These are phyloP conservation scores for Linnemannia hyalina DNA, from an alignment of 192 early-diverging fungal genomes.

Conservation along the genomic window DNA sequence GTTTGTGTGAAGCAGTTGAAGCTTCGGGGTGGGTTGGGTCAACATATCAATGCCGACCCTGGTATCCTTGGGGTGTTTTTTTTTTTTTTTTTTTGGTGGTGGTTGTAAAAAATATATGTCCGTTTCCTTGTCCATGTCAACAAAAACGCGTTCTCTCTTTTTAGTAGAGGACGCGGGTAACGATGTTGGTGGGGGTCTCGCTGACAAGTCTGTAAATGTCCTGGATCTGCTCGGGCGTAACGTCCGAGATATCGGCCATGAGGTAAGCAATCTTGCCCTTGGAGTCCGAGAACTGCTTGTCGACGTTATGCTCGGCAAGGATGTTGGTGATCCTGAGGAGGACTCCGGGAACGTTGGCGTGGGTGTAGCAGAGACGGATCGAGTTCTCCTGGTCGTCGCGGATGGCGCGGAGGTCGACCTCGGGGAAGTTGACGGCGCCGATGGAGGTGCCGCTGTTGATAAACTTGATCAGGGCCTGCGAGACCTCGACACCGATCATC, in stretches of 20 bases:
- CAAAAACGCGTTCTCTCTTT: neutral
- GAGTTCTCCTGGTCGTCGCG: constrained; percentile 71
- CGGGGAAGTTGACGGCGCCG: constrained; percentile 97
- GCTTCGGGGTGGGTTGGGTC: neutral
- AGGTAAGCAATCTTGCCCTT: constrained; percentile 95
- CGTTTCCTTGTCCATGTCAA: neutral
- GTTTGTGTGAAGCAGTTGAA: constrained; percentile 1
- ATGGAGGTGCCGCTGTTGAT: constrained; percentile 91
- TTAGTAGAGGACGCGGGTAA: constrained; percentile 83
- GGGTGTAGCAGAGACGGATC: constrained; percentile 92
- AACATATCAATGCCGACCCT: neutral
- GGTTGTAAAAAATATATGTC: neutral
- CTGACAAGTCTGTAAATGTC: constrained; percentile 75
- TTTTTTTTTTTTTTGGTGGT: neutral
- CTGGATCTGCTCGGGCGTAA: constrained; percentile 75
- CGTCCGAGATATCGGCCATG: constrained; percentile 95
- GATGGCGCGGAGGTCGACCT: constrained; percentile 91
- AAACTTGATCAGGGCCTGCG: constrained; percentile 84
- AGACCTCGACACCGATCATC: constrained; percentile 97
- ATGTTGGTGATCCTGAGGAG: constrained; percentile 88
- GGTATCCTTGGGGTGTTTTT: neutral
- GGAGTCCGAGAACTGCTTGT: constrained; percentile 98
- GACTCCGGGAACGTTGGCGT: constrained; percentile 69
- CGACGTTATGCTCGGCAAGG: constrained; percentile 95
- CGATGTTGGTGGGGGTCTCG: constrained; percentile 79